Base-by-base conservation (phyloP, 2,329 filamentous ascomycete genomes). In the Aspergillus persii region DNA sequence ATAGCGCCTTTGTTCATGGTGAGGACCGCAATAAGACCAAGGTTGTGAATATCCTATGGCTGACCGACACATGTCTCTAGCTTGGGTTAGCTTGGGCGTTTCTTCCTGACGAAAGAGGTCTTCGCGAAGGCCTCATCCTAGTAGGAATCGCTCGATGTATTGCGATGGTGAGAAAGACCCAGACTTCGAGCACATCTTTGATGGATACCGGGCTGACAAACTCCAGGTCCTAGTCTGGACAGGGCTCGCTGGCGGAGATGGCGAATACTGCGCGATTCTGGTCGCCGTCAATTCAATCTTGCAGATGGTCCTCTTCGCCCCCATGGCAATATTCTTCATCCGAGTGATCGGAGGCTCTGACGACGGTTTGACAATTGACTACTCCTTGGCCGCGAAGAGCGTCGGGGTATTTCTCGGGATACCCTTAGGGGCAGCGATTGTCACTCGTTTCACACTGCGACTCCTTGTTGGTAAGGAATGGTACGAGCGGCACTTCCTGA, bases 331-430 rank as follows among this genome's bases (percentile, higher is more conserved):
- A 31, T 80, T 89, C 61, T 91, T 89, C 76, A 86, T 96, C 68
- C 79, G 83, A 44, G 76, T 94, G 50, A 89, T 96, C 66, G 84
- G 86, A 65, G 74, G 77, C 18, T 73, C 76, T 15, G 68, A 77
- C 4, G 76, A 79, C 48, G 74, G 67, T 63, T 72, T 79, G 18
- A 63, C 64, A 2, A 76, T 86, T 15, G 73, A 82, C 0, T 96
- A 95, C 74, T 74, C 81, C 0, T 81, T 83, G 0, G 90, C 92
- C 1, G 91, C 93, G 9, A 88, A 86, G 50, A 92, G 89, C 60
- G 92, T 96, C 0, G 92, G 85, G 0, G 89, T 92, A 1, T 96
- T 96, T 69, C 81, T 96, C 1, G 92, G 90, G 0, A 93, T 96
- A 23, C 92, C 92, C 0, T 82, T 96, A 0, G 91, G 81, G 1